Percentiles rank a stretch among this genome's conserved stretches.
These are phyloP conservation scores for Xylaria digitata DNA, from an alignment of 2,329 filamentous ascomycete genomes.

Conservation along the genomic window DNA sequence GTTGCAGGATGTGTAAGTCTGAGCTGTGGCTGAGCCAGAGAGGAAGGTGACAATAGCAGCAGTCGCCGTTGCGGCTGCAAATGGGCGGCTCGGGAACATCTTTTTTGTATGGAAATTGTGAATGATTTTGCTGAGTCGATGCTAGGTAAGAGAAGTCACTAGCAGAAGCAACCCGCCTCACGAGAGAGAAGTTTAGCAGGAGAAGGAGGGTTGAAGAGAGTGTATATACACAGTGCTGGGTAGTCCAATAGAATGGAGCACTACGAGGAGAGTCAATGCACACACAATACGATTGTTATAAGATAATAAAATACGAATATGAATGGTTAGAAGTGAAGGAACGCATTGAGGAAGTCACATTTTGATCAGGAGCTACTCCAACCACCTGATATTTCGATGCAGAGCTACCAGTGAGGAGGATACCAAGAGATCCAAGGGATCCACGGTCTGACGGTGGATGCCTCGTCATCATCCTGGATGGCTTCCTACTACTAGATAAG, in stretches of 20 bases:
- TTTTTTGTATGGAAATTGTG: constrained; percentile 8
- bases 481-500: too few relatives aligned
- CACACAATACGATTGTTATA: constrained; percentile 24
- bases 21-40: constrained; percentile 42
- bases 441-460: constrained; percentile 24
- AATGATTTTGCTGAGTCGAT: neutral
- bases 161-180: constrained; percentile 2
- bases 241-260: too few relatives aligned
- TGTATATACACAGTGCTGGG: constrained; percentile 1
- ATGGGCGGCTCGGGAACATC: constrained; percentile 37
- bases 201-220: neutral
- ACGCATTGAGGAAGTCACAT: too few relatives aligned
- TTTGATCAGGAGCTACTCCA: constrained; percentile 38
- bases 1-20: constrained; percentile 50
- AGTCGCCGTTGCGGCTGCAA: constrained; percentile 37
- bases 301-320: constrained; percentile 6
- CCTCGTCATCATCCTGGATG: constrained; percentile 40
- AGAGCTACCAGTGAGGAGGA: constrained; percentile 15
- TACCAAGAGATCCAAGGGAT: constrained; percentile 11
- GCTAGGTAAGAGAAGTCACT: neutral
- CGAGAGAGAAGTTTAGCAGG: constrained; percentile 30
- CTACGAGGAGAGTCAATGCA: constrained; percentile 1
- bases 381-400: constrained; percentile 46
- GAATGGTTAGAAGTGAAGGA: neutral
- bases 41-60: constrained; percentile 40